Base-by-base conservation (phyloP, 495 filamentous ascomycete species). In the Penicillium lagena region DNA sequence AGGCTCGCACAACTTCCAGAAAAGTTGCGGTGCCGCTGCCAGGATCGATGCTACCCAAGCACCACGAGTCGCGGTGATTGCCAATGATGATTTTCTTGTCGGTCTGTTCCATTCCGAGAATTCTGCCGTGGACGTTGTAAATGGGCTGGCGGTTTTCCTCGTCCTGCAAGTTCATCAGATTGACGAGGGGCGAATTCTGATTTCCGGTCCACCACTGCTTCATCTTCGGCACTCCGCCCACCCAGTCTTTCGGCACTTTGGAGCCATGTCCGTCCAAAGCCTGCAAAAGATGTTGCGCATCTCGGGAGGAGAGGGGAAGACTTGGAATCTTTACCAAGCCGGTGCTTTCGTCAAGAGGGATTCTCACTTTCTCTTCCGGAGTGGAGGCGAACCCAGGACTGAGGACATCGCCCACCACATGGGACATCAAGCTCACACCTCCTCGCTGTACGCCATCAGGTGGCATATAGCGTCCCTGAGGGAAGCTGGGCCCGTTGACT, bases 11-110 rank as follows among this genome's bases (percentile, higher is more conserved):
- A 36, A 97, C 74, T 63, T 98, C 94, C 12, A 96, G 64, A 71
- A 96, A 84, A 22, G 96, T 77, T 10, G 93, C 94, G 0, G 90
- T 96, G 11, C 91, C 94, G 40, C 86, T 88, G 44, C 87, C 86
- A 0, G 94, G 87, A 49, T 90, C 85, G 1, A 79, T 79, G 42
- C 89, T 88, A 46, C 94, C 91, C 55, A 94, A 86, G 42, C 88
- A 85, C 89, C 87, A 96, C 7, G 89, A 82, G 59, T 98, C 93
- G 13, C 93, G 87, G 60, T 96, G 93, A 58, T 90, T 95, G 17
- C 93, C 94, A 43, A 98, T 76, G 42, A 95, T 86, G 56, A 98
- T 83, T 39, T 82, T 84, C 66, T 96, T 95, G 40, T 90, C 80
- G 3, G 70, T 72, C 51, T 90, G 81, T 53, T 97, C 93, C 28